A percentile compares a stretch with the other conserved stretches of the same genome.
Conservation (phyloP, 345 rosid species). For the Erodium maritimum region DNA sequence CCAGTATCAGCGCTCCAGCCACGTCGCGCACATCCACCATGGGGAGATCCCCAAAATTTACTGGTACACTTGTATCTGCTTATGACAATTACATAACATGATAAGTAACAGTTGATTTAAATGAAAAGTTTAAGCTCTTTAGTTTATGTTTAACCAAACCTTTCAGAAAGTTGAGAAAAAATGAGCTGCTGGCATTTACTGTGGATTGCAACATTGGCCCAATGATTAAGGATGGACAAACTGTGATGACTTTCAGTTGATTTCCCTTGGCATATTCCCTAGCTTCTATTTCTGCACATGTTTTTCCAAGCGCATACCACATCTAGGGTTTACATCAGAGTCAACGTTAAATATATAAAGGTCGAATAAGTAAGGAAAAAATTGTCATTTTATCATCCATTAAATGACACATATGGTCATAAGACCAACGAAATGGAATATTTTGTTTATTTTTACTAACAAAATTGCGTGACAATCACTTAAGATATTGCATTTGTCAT, state of each 20-base stretch:
- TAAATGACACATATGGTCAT: too few relatives aligned
- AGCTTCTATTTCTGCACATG: slow-evolving; percentile 65
- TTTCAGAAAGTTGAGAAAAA: slow-evolving; percentile 42
- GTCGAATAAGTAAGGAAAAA: too few relatives aligned
- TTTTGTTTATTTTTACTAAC: too few relatives aligned
- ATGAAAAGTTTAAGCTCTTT: not conserved
- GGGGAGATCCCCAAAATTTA: slow-evolving; percentile 18
- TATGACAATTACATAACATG: not conserved
- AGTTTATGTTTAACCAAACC: slow-evolving; percentile 23
- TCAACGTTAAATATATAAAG: too few relatives aligned
- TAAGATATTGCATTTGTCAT: too few relatives aligned
- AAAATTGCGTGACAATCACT: too few relatives aligned
- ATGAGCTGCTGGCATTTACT: slow-evolving; percentile 40
- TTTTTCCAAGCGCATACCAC: slow-evolving; percentile 62
- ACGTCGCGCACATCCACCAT: slow-evolving; percentile 30
- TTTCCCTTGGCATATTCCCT: slow-evolving; percentile 36
- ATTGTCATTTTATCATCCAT: too few relatives aligned
- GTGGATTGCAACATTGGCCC: slow-evolving; percentile 54
- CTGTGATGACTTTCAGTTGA: slow-evolving; percentile 40
- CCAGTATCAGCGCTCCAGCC: slow-evolving; percentile 15
- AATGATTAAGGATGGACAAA: slow-evolving; percentile 40
- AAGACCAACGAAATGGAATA: too few relatives aligned
- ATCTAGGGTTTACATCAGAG: too few relatives aligned
- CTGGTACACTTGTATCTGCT: slow-evolving; percentile 30
- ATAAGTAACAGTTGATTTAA: not conserved